phyloP scores from a whole-genome alignment of 2,329 filamentous ascomycete species.

The Curvularia lunata region DNA sequence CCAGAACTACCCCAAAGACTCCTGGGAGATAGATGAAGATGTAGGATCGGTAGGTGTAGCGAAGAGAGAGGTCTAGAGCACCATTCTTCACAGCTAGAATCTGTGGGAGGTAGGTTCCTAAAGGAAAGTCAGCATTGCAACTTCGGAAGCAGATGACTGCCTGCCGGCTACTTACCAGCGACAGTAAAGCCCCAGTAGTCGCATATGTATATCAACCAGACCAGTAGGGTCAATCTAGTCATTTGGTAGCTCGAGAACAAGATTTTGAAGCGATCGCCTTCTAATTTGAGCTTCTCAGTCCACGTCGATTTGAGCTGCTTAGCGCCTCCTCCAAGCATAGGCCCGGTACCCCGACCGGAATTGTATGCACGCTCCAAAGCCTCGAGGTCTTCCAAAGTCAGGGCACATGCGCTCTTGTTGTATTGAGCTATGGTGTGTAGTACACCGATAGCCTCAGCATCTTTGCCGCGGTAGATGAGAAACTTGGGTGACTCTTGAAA shows the following conservation, averaged over 20 bases:
- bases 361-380: slow-evolving; percentile 42
- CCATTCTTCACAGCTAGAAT: slow-evolving; percentile 62
- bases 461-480: slow-evolving; percentile 60
- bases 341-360: slow-evolving; percentile 22
- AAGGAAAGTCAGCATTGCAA: slow-evolving; percentile 1
- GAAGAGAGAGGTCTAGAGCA: slow-evolving; percentile 52
- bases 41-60: slow-evolving; percentile 60
- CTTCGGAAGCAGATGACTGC: background rate
- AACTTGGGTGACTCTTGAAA: slow-evolving; percentile 68
- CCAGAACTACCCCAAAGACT: slow-evolving; percentile 59
- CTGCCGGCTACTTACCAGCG: slow-evolving; percentile 42
- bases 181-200: slow-evolving; percentile 60
- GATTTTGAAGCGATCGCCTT: slow-evolving; percentile 53
- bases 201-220: slow-evolving; percentile 60
- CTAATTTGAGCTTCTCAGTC: slow-evolving; percentile 47
- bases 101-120: slow-evolving; percentile 57
- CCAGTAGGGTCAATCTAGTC: slow-evolving; percentile 55
- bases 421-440: slow-evolving; percentile 53
- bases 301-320: slow-evolving; percentile 41
- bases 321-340: slow-evolving; percentile 42
- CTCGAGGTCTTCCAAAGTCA: slow-evolving; percentile 48
- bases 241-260: slow-evolving; percentile 54
- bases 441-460: slow-evolving; percentile 58
- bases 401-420: slow-evolving; percentile 47
- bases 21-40: slow-evolving; percentile 63